Evolutionary conservation across 352 stramenopile genomes (phyloP), one percentile per base, ranked within the genome.

Genomic region (Phytophthora litchii): DNA sequence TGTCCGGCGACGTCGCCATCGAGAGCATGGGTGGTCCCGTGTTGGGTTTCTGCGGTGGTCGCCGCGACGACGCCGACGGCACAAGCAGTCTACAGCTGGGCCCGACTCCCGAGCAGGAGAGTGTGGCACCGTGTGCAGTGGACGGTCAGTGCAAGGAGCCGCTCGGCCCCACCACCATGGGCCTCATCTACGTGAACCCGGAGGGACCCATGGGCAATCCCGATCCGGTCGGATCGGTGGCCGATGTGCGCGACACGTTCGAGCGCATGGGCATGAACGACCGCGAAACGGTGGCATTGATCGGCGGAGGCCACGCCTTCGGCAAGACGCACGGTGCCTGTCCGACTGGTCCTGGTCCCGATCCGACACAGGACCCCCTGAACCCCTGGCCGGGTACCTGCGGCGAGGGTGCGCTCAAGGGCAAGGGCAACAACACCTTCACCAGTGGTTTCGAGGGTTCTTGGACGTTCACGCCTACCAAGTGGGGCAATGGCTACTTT

Each of bases 401-500:
- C 40, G 78, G 76, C 11, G 64, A 70, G 32, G 68, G 68, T 35
- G 31, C 36, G 25, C 48, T 62, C 54, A 83, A 74, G 62, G 80
- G 80, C 59, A 78, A 79, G 47, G 80, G 76, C 42, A 80, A 82
- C 54, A 81, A 90, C 65, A 83, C 80, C 7, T 86, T 83, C 60
- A 78, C 72, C n/a, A 94, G 72, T 58, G 94, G 92, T 54, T 88
- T 95, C 59, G 80, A 87, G 41, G 89, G 88, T 11, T 67, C 84
- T 8, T 98, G 93, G 93, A 95, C 89, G 5, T 76, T 79, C 55
- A 72, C 89, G 21, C 89, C 81, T 37, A 83, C 87, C 14, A 86
- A 91, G 37, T 97, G 98, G 76, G 89, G 74, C 52, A 99, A 98
- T 72, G 87, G 96, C 54, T 99, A 98, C 80, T 99, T 90, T 72